Conservation (phyloP, 306 rosid species). For the Pyrus betulifolia region DNA sequence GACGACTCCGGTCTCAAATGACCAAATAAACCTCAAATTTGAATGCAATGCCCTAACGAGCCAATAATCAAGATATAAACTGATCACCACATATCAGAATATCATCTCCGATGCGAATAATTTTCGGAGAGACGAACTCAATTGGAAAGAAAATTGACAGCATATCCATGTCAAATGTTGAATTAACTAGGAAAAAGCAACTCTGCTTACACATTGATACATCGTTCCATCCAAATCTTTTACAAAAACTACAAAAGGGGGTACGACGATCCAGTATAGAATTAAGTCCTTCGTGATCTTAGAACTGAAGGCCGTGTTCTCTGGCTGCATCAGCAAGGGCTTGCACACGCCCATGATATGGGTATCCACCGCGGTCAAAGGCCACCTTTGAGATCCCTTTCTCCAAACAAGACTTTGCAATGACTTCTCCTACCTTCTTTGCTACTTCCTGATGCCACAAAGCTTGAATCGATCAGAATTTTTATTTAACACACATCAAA, state of each 20-base stretch:
- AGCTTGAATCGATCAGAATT: conserved; percentile 7
- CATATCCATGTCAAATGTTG: not conserved
- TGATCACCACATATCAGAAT: not conserved
- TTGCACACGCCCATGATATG: conserved; percentile 90
- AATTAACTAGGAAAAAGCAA: conserved; percentile 1
- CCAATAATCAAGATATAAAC: not conserved
- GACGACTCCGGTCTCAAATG: not conserved
- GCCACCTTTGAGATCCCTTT: conserved; percentile 92
- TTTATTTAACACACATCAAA: not conserved
- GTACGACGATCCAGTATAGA: not conserved
- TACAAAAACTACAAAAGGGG: not conserved
- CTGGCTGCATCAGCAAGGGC: conserved; percentile 88
- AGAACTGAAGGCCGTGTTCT: conserved; percentile 82
- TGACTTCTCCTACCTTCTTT: conserved; percentile 80
- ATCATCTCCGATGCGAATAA: not conserved
- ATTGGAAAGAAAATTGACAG: not conserved
- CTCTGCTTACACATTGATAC: conserved; percentile 1
- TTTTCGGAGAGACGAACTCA: not conserved
- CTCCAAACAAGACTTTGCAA: conserved; percentile 80
- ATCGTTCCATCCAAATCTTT: not conserved
- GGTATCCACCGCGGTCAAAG: conserved; percentile 91
- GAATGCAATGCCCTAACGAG: not conserved
- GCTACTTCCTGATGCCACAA: conserved; percentile 76
- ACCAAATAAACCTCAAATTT: not conserved
- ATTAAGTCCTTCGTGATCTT: not conserved